phyloP scores from a whole-genome alignment of 306 rosid genomes.

The Trifolium dubium region DNA sequence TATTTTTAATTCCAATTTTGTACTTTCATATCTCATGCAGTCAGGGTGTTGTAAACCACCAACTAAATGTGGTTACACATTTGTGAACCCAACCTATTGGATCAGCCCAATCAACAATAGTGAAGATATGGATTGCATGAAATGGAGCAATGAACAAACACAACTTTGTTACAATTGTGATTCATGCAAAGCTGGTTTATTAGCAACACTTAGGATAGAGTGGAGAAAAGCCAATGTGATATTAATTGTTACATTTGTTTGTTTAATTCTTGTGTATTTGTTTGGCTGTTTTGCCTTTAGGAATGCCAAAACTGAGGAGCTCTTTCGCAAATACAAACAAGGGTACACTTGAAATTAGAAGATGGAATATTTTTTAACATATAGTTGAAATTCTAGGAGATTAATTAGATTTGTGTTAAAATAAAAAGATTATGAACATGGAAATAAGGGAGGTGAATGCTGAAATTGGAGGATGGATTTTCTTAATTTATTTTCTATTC shows the following conservation, averaged over 20 bases:
- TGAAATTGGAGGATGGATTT: not conserved
- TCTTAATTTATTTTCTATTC: too few species aligned
- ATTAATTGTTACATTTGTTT: slow-evolving; percentile 56
- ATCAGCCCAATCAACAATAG: slow-evolving; percentile 74
- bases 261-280: slow-evolving; percentile 56
- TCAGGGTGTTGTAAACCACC: slow-evolving; percentile 97
- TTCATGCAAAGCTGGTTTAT: slow-evolving; percentile 87
- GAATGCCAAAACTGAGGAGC: slow-evolving; percentile 79
- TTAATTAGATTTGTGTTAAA: not conserved
- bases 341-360: slow-evolving; percentile 54
- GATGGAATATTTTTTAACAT: not conserved
- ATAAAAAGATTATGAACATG: not conserved
- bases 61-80: slow-evolving; percentile 79
- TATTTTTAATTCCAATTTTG: not conserved
- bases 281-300: slow-evolving; percentile 75
- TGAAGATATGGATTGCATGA: slow-evolving; percentile 69
- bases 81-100: slow-evolving; percentile 94
- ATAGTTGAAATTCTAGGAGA: not conserved
- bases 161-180: slow-evolving; percentile 79
- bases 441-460: not conserved
- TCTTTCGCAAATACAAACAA: slow-evolving; percentile 76
- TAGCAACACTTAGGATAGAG: slow-evolving; percentile 65
- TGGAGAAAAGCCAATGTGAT: slow-evolving; percentile 73
- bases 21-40: slow-evolving; percentile 41
- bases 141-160: slow-evolving; percentile 84